Percentiles rank a stretch among this genome's conserved stretches.
phyloP scores from a whole-genome alignment of 2,329 filamentous ascomycete species.

The Paracoccidioides lutzii region DNA sequence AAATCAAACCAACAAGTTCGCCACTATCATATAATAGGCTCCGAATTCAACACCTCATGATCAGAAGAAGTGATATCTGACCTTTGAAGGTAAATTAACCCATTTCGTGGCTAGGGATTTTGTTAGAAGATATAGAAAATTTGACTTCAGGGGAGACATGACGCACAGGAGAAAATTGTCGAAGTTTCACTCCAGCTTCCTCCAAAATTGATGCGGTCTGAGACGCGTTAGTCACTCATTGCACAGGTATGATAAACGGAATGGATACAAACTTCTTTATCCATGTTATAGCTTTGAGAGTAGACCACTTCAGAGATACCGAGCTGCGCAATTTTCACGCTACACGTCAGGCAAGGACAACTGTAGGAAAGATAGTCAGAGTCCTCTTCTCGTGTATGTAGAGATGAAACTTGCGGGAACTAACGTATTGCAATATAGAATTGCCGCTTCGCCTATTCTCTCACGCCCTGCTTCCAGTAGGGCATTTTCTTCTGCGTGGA shows the following conservation, averaged over 20 bases:
- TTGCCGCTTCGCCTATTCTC: constrained; percentile 66
- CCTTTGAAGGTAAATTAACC: constrained; percentile 49
- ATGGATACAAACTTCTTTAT: constrained; percentile 44
- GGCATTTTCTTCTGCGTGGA: constrained; percentile 98
- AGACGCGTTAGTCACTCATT: constrained; percentile 4
- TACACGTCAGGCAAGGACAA: constrained; percentile 92
- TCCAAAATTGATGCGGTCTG: constrained; percentile 66
- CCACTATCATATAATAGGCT: not conserved
- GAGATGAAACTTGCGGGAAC: constrained; percentile 9
- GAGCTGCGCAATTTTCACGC: constrained; percentile 96
- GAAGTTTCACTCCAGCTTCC: constrained; percentile 68
- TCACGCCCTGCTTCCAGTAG: constrained; percentile 87
- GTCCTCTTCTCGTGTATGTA: constrained; percentile 4
- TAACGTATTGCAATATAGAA: constrained; percentile 79
- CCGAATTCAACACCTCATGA: not conserved
- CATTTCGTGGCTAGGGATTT: constrained; percentile 45
- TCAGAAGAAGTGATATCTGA: constrained; percentile 1
- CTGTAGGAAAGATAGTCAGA: constrained; percentile 20
- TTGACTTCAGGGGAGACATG: constrained; percentile 1
- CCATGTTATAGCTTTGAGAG: constrained; percentile 88
- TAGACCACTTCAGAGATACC: constrained; percentile 95
- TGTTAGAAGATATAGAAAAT: constrained; percentile 4
- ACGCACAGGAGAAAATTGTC: constrained; percentile 77
- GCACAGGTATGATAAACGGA: not conserved
- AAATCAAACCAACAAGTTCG: no score